These are phyloP conservation scores for Chlorella sp. DNA, from an alignment of 139 green algal genomes.

Conservation along the genomic window DNA sequence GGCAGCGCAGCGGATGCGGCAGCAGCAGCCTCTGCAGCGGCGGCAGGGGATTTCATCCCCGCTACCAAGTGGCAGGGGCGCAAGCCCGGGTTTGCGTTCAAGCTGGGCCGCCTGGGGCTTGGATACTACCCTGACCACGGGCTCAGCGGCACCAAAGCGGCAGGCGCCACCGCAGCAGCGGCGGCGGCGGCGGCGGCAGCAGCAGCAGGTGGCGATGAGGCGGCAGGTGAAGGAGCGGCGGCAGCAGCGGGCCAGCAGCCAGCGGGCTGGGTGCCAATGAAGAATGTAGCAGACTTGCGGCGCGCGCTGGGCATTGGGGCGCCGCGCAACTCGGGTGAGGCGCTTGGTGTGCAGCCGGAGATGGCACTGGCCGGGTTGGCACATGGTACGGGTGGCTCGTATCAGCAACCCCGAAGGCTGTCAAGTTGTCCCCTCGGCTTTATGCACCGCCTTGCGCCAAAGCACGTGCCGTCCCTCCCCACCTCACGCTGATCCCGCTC, in stretches of 20 bases:
- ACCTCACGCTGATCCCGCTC: not conserved
- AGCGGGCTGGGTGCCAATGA: constrained; percentile 84
- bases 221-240: not conserved
- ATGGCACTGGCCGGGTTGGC: too few species aligned
- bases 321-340: constrained; percentile 66
- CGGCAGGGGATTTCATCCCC: constrained; percentile 50
- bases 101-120: constrained; percentile 64
- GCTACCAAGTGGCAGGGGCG: constrained; percentile 60
- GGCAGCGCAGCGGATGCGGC: constrained; percentile 18
- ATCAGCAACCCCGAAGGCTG: too few species aligned
- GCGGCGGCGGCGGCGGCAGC: not conserved
- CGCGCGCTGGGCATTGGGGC: constrained; percentile 76
- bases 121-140: constrained; percentile 87
- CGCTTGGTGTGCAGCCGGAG: too few species aligned
- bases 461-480: not conserved
- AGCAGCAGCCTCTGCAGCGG: not conserved
- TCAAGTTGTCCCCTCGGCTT: too few species aligned
- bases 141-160: constrained; percentile 6
- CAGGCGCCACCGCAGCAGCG: not conserved
- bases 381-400: too few species aligned
- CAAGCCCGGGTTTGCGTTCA: constrained; percentile 74
- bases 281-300: constrained; percentile 89
- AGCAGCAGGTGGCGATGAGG: not conserved
- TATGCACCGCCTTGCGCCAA: too few species aligned
- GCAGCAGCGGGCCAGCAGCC: not conserved